These are phyloP conservation scores for Phytophthora boehmeriae DNA, from an alignment of 352 stramenopile species.

Conservation along the genomic window DNA sequence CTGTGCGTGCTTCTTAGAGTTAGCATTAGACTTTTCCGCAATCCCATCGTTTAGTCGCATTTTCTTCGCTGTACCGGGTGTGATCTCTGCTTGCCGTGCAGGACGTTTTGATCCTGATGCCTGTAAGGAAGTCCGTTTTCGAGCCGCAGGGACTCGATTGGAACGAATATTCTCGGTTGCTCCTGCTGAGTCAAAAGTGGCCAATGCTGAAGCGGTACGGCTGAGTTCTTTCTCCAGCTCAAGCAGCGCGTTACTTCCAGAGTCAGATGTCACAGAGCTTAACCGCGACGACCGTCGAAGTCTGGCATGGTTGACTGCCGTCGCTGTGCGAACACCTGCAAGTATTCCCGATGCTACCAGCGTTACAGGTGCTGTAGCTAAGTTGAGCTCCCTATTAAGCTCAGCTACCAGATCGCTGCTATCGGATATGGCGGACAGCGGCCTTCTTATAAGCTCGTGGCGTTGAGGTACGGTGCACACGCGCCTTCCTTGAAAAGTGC, in stretches of 20 bases:
- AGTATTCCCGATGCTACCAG: background rate
- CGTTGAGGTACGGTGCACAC: background rate
- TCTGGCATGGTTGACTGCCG: background rate
- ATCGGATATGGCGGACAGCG: conserved; percentile 25
- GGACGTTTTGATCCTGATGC: conserved; percentile 11
- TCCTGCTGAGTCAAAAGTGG: background rate
- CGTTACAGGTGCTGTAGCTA: conserved; percentile 1
- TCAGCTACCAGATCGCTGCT: conserved; percentile 39
- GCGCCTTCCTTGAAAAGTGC: background rate
- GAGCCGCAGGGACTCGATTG: conserved; percentile 5
- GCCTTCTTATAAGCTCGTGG: conserved; percentile 12
- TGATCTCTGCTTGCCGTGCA: background rate
- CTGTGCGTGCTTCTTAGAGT: background rate
- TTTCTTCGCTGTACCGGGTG: conserved; percentile 9
- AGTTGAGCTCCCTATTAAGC: conserved; percentile 36
- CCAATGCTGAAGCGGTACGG: conserved; percentile 10
- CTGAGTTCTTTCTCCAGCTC: conserved; percentile 39
- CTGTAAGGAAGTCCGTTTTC: conserved; percentile 12
- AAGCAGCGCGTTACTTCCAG: conserved; percentile 39
- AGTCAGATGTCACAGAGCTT: conserved; percentile 25
- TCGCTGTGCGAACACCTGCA: background rate
- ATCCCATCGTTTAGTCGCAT: background rate
- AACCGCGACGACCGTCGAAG: conserved; percentile 21
- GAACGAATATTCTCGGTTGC: conserved; percentile 5
- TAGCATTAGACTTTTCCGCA: background rate